Percentiles rank a stretch among this genome's conserved stretches.
Conservation (phyloP, 805 yeast genomes). For the Ogataea henricii region DNA sequence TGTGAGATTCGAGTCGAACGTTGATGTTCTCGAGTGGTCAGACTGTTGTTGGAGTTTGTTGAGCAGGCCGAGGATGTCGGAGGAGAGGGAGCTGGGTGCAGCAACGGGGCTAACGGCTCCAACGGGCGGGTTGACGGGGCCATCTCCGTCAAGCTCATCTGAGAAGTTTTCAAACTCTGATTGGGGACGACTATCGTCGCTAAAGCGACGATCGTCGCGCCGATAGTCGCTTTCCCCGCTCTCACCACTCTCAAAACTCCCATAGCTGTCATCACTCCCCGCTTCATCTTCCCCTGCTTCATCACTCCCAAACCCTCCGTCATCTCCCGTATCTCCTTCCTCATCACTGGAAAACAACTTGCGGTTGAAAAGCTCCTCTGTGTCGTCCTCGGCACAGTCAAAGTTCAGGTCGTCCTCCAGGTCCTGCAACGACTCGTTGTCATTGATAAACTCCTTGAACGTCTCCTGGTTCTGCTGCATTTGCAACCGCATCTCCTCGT, state of each 20-base stretch:
- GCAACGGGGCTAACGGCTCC: not conserved
- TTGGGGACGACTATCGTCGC: not conserved
- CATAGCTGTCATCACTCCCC: conserved; percentile 13
- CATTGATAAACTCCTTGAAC: conserved; percentile 30
- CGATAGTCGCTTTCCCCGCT: conserved; percentile 2
- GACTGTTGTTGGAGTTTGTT: conserved; percentile 5
- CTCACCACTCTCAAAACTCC: conserved; percentile 15
- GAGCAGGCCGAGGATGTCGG: conserved; percentile 13
- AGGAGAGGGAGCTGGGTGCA: conserved; percentile 8
- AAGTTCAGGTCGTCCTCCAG: conserved; percentile 36
- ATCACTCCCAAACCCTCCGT: too few relatives aligned
- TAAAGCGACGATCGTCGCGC: too few relatives aligned
- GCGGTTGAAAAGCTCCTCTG: conserved; percentile 41
- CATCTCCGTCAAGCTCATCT: conserved; percentile 15
- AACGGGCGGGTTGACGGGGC: too few relatives aligned
- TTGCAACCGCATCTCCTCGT: conserved; percentile 24
- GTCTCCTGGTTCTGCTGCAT: conserved; percentile 19
- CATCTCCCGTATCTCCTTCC: conserved; percentile 29
- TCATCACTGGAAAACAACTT: conserved; percentile 38
- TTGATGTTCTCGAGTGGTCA: conserved; percentile 14
- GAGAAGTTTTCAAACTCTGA: conserved; percentile 17
- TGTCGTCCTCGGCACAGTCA: conserved; percentile 39
- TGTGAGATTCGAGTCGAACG: conserved; percentile 19
- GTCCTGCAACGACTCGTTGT: conserved; percentile 28
- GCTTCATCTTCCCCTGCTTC: not conserved